Evolutionary conservation across 2,329 filamentous ascomycete species (phyloP), one percentile per base, ranked within the genome.

Genomic region (Venturiaceae sp.): DNA sequence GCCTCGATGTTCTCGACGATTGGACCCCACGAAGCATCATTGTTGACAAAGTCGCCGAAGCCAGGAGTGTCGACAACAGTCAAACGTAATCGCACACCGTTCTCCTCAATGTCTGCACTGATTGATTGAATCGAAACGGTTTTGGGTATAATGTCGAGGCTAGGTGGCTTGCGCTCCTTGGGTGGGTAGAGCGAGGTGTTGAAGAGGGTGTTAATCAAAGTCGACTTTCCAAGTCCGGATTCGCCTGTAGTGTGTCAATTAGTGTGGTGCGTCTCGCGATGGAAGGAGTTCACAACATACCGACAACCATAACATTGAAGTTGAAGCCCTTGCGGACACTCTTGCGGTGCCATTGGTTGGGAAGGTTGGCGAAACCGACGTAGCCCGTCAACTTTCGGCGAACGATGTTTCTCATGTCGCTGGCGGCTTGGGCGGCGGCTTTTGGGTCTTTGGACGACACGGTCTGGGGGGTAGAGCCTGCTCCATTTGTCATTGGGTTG

Each of bases 241-340:
- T 99, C 94, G 83, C 94, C 94, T 97, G 66, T 23, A 52, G 39
- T 34, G 14, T 26, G 30, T 44, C 60, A 54, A 47, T 44, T 34
- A 58, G 19, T 37, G 13, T 57, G 14, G 9, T 41, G 6, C n/a
- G 33, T 46, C 3, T 6, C 28, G 34, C 1, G 19, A 23, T 19
- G 11, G 8, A 7, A 30, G 7, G 19, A 16, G 21, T 26, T n/a
- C 28, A 41, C 13, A 36, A 86, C 92, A 71, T 82, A 97, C 94
- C 94, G 77, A 99, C 94, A 76, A 99, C 94, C 94, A 99, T 99
- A 67, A 99, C 94, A 74, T 99, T 99, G 83, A 99, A 99, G 84
- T 97, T 99, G 84, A 99, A 99, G 62, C 94, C 94, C 79, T 99
- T 99, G 73, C 94, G 90, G 70, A 99, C 94, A 84, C 92, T 96